phyloP scores from a whole-genome alignment of 192 early-diverging fungal genomes.

The Martensiomyces pterosporus region DNA sequence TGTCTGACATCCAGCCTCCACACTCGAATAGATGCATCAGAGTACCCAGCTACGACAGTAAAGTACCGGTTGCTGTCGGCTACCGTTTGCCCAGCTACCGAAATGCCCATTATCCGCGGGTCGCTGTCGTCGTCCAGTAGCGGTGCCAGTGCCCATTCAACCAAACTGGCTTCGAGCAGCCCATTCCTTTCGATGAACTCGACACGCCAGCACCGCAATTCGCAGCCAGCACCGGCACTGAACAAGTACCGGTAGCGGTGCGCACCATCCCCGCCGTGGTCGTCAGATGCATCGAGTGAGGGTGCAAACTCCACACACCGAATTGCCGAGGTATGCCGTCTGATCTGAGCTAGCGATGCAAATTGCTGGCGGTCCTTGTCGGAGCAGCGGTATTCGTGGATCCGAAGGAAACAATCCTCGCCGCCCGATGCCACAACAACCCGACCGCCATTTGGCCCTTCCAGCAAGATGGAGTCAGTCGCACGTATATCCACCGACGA shows the following conservation, averaged over 20 bases:
- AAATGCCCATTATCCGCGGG: slow-evolving; percentile 70
- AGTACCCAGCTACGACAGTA: slow-evolving; percentile 69
- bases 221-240: slow-evolving; percentile 61
- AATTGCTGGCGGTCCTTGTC: neutral
- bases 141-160: slow-evolving; percentile 10
- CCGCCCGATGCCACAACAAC: slow-evolving; percentile 14
- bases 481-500: slow-evolving; percentile 23
- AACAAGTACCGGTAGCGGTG: slow-evolving; percentile 45
- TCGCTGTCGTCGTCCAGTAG: slow-evolving; percentile 4
- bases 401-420: slow-evolving; percentile 19
- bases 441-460: neutral
- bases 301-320: slow-evolving; percentile 17
- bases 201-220: slow-evolving; percentile 59
- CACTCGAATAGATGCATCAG: slow-evolving; percentile 60
- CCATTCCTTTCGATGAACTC: neutral
- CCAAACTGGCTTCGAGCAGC: slow-evolving; percentile 16
- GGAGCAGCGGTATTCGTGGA: slow-evolving; percentile 1
- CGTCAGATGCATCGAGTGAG: slow-evolving; percentile 2
- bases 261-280: slow-evolving; percentile 39
- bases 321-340: slow-evolving; percentile 19
- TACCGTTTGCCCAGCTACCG: slow-evolving; percentile 27
- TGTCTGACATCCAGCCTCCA: slow-evolving; percentile 13
- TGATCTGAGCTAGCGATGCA: neutral
- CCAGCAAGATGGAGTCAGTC: neutral
- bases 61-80: slow-evolving; percentile 12